A percentile compares a stretch with the other conserved stretches of the same genome.
Conservation (phyloP, 2,329 filamentous ascomycete species). For the Aureobasidium sp. region DNA sequence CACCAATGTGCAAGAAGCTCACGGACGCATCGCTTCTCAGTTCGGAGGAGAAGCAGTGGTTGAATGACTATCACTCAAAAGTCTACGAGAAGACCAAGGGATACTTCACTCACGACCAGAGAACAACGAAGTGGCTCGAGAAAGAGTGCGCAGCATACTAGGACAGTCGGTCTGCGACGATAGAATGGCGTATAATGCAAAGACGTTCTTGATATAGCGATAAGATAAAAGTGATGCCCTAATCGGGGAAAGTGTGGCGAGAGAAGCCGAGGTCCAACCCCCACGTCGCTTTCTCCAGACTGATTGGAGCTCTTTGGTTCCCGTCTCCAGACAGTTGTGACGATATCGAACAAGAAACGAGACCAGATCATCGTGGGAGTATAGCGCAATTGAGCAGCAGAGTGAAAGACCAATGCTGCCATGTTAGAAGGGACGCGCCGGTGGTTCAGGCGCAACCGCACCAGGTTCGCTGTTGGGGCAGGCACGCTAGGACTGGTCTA, state of each 20-base stretch:
- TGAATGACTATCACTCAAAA: constrained; percentile 77
- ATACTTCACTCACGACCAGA: constrained; percentile 63
- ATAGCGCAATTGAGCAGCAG: neutral
- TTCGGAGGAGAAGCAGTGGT: constrained; percentile 67
- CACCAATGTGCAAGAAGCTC: constrained; percentile 83
- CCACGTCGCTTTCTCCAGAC: neutral
- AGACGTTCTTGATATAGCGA: neutral
- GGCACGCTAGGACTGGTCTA: constrained; percentile 87
- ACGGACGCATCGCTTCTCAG: constrained; percentile 70
- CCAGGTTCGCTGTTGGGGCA: constrained; percentile 77
- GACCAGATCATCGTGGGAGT: neutral
- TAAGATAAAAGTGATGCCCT: neutral
- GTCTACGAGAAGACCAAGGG: constrained; percentile 72
- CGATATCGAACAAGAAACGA: neutral
- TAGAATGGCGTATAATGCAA: neutral
- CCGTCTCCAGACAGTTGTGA: neutral
- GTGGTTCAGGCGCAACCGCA: constrained; percentile 90
- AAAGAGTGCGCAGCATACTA: constrained; percentile 63
- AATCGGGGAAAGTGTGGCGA: neutral
- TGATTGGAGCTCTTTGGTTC: neutral
- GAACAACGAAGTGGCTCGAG: constrained; percentile 72
- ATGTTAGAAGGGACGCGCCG: constrained; percentile 69
- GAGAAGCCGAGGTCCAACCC: constrained; percentile 3
- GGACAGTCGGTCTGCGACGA: neutral
- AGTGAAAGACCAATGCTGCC: constrained; percentile 16